Percentiles rank a stretch among this genome's conserved stretches.
Evolutionary conservation across 495 filamentous ascomycete species (phyloP).

Genomic region (Sordaria brevicollis): DNA sequence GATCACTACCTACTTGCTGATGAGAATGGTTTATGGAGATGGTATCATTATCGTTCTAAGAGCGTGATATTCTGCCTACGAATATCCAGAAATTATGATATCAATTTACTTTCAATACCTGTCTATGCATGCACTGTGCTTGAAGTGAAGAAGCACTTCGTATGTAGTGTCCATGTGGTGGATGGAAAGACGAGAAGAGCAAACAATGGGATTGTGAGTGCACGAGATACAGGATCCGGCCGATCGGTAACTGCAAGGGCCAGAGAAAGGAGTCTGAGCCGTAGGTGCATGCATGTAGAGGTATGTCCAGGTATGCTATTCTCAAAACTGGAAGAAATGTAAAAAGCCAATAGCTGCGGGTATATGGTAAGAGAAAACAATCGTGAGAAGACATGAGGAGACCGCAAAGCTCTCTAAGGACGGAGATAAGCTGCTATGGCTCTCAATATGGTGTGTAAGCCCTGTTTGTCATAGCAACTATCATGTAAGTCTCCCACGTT

Average conservation of each 20-base stretch:
- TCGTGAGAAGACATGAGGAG: fast-evolving
- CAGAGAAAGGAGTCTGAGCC: not conserved
- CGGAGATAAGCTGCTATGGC: not conserved
- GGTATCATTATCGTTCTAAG: no score
- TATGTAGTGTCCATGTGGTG: not conserved
- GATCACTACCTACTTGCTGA: no score
- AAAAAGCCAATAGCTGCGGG: not conserved
- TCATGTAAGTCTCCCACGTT: not conserved
- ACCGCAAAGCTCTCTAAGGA: not conserved
- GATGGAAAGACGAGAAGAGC: not conserved
- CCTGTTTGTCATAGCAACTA: not conserved
- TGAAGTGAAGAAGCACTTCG: not conserved
- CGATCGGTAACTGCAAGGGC: not conserved
- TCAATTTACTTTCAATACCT: no score
- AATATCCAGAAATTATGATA: no score
- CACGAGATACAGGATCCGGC: not conserved
- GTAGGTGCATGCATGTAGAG: no score
- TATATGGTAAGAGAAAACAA: not conserved
- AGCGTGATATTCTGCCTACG: no score
- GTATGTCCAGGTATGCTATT: no score
- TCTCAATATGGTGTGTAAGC: not conserved
- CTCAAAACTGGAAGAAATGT: no score
- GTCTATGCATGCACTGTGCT: not conserved
- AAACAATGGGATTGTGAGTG: not conserved
- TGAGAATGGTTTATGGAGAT: no score